Evolutionary conservation across 768 basidiomycete genomes (phyloP).

Genomic region (Termitomyces sp.): DNA sequence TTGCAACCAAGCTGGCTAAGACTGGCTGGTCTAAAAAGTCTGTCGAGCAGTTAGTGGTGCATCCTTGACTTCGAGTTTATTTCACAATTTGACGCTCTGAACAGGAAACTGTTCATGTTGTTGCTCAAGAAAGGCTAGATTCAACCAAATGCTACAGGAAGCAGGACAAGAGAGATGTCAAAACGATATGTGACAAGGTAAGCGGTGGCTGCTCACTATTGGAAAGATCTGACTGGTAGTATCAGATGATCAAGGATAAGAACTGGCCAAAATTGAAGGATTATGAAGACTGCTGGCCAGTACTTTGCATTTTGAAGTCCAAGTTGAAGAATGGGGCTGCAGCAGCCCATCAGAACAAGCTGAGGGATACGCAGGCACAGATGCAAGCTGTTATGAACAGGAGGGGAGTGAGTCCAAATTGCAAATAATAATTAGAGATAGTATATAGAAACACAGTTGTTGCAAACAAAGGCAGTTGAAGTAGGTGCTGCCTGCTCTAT

Average conservation of each 20-base stretch:
- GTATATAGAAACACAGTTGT: too few species aligned
- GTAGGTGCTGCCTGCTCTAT: background rate
- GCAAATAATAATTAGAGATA: too few species aligned
- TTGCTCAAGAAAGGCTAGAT: background rate
- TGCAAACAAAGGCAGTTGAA: too few species aligned
- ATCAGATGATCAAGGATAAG: constrained; percentile 10
- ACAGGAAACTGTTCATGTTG: background rate
- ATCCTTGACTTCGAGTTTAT: background rate
- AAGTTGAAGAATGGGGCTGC: background rate
- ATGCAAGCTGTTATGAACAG: too few species aligned
- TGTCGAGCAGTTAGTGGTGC: background rate
- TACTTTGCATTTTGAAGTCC: constrained; percentile 10
- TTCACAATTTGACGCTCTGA: background rate
- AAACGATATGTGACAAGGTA: constrained; percentile 6
- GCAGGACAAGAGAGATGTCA: too few species aligned
- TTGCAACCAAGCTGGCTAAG: background rate
- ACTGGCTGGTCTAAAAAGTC: constrained; percentile 5
- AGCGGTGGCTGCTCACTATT: background rate
- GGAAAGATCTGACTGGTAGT: background rate
- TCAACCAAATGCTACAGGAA: background rate
- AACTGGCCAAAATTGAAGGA: constrained; percentile 4
- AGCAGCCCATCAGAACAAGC: too few species aligned
- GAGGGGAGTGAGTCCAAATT: too few species aligned
- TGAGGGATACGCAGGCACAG: too few species aligned
- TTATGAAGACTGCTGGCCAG: too few species aligned